Base-by-base conservation (phyloP, 345 rosid species). In the Eucalyptus dawsonii region DNA sequence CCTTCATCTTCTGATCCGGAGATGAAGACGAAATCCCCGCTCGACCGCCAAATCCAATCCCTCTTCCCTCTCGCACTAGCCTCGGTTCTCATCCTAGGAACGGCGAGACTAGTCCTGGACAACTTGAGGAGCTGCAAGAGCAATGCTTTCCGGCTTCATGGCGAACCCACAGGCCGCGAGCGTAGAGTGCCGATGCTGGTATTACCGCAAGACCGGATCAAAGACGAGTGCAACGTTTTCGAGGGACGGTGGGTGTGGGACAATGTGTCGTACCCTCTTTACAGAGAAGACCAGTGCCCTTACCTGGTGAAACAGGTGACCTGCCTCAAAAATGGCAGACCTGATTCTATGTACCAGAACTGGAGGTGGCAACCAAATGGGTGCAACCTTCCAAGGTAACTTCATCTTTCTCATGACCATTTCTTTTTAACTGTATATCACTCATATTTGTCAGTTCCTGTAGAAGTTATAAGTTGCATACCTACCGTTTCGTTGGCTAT, bases 201-300 rank as follows among this genome's bases (percentile, higher is more conserved):
- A 34, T 89, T 89, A 27, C 90, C 93, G 4, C 90, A 92, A 50
- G 99, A 97, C 89, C 89, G 94, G 62, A 87, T 96, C 53, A 93
- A 91, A 50, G 94, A 93, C 88, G 93, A 92, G 14, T 97, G 99
- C 93, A 91, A 97, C 89, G 95, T 95, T 67, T 97, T 96, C 89
- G 92, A 94, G 90, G 99, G 99, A 80, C 87, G 92, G 88, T 97
- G 99, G 99, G 90, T 94, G n/a, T 95, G 98, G 98, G 98, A 97
- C 92, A 97, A 96, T 91, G 94, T 91, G 60, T 90, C 98, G 9
- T 92, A 93, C 87, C 97, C 98, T 88, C 95, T 95, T 80, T 97
- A 97, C 88, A 88, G 89, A 87, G 99, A 97, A 92, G 93, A 95
- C 89, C 93, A 93, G 86, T 97, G 99, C 87, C 99, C 98, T 91